Conservation (phyloP, 768 basidiomycete genomes). For the Leucocoprinus sp. region DNA sequence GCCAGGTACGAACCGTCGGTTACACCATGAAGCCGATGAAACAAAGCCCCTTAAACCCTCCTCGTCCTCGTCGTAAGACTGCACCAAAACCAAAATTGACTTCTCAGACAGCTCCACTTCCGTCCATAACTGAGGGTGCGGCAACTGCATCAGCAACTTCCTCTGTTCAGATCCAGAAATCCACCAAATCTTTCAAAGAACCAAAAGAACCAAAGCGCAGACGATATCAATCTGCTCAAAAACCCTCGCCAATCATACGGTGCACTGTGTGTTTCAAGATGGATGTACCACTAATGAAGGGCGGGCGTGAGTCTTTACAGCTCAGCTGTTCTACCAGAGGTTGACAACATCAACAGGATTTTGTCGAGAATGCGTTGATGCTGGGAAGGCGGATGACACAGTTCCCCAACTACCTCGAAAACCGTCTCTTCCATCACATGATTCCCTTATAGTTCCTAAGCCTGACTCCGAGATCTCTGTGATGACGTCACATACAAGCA, state of each 20-base stretch:
- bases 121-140: not conserved
- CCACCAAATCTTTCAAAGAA: constrained; percentile 26
- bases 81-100: constrained; percentile 21
- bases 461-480: no score
- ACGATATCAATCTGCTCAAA: constrained; percentile 5
- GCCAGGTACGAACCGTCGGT: constrained; percentile 34
- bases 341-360: constrained; percentile 35
- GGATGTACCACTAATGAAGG: constrained; percentile 69
- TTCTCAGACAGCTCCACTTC: constrained; percentile 18
- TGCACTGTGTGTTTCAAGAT: constrained; percentile 56
- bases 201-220: constrained; percentile 4
- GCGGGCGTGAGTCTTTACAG: constrained; percentile 49
- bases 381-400: constrained; percentile 31
- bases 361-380: constrained; percentile 60
- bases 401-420: constrained; percentile 8
- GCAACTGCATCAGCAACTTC: constrained; percentile 13
- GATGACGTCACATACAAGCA: no score
- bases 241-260: constrained; percentile 21
- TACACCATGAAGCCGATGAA: constrained; percentile 53
- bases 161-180: constrained; percentile 3
- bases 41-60: constrained; percentile 29
- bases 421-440: constrained; percentile 4
- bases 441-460: not conserved
- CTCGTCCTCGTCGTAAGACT: constrained; percentile 21
- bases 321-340: not conserved